phyloP scores from a whole-genome alignment of 208 protist species.

The Leishmania gerbilli region DNA sequence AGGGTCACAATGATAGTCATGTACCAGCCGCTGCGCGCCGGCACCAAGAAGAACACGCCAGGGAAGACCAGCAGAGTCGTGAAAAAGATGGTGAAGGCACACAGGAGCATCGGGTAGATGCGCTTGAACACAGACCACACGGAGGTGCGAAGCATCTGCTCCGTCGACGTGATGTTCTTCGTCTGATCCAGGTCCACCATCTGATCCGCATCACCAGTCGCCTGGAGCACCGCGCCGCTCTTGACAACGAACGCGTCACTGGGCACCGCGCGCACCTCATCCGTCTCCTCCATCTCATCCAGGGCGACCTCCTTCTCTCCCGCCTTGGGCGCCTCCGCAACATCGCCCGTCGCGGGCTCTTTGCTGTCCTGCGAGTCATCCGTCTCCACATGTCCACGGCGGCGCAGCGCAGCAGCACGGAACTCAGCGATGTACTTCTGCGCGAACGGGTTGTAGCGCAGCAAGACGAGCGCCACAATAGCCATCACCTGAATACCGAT shows the following conservation, averaged over 20 bases:
- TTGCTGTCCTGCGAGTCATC: conserved; percentile 5
- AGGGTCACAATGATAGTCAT: conserved; percentile 51
- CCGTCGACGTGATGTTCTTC: conserved; percentile 51
- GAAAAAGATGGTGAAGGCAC: conserved; percentile 67
- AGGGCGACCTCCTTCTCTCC: conserved; percentile 31
- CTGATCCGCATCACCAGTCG: conserved; percentile 51
- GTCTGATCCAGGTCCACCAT: conserved; percentile 59
- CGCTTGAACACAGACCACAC: conserved; percentile 45
- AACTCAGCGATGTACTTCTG: conserved; percentile 79
- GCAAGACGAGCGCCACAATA: conserved; percentile 43
- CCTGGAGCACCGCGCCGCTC: conserved; percentile 41
- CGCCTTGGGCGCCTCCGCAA: conserved; percentile 15
- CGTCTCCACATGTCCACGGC: not conserved
- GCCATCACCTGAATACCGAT: conserved; percentile 55
- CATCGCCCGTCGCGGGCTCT: conserved; percentile 20
- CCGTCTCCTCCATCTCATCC: conserved; percentile 25
- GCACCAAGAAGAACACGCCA: conserved; percentile 60
- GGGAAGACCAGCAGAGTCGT: conserved; percentile 71
- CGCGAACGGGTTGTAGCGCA: conserved; percentile 65
- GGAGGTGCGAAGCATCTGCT: conserved; percentile 63
- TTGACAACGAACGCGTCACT: conserved; percentile 6
- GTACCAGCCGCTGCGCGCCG: conserved; percentile 52
- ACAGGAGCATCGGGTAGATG: conserved; percentile 75
- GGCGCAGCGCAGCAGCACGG: conserved; percentile 23
- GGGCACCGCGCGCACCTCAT: conserved; percentile 37